Conservation (phyloP, 768 basidiomycete species). For the Dendrothele bispora region DNA sequence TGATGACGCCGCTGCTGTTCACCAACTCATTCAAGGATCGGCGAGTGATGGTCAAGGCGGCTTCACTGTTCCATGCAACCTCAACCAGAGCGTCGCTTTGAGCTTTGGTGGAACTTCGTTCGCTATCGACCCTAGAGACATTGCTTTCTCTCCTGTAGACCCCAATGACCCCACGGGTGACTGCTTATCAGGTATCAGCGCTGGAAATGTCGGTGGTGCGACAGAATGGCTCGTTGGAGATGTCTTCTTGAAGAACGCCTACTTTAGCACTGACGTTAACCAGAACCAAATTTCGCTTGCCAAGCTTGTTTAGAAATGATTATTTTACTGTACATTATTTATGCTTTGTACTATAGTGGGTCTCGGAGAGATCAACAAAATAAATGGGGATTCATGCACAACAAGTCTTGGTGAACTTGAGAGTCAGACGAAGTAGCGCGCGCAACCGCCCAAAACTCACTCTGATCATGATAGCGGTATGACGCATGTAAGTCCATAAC, state of each 20-base stretch:
- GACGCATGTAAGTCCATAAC: neutral
- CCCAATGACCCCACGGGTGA: slow-evolving; percentile 54
- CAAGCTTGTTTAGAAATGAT: slow-evolving; percentile 31
- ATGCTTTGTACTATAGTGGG: slow-evolving; percentile 4
- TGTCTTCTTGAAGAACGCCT: slow-evolving; percentile 39
- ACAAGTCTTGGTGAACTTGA: neutral
- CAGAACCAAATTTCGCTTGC: slow-evolving; percentile 34
- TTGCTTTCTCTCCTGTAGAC: slow-evolving; percentile 55
- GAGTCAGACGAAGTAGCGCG: neutral
- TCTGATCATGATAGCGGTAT: neutral
- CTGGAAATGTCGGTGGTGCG: slow-evolving; percentile 58
- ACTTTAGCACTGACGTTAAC: slow-evolving; percentile 34
- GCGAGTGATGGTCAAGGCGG: slow-evolving; percentile 43
- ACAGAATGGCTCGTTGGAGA: slow-evolving; percentile 64
- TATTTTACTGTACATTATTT: neutral
- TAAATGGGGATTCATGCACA: neutral
- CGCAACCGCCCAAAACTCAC: neutral
- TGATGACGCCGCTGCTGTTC: slow-evolving; percentile 38
- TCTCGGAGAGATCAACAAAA: slow-evolving; percentile 2
- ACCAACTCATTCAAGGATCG: slow-evolving; percentile 42
- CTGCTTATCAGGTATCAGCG: slow-evolving; percentile 71
- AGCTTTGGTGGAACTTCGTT: slow-evolving; percentile 47
- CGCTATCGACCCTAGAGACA: slow-evolving; percentile 63
- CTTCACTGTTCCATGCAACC: slow-evolving; percentile 53
- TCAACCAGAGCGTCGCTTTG: slow-evolving; percentile 42